These are phyloP conservation scores for Clarkia xantiana DNA, from an alignment of 345 rosid species.

Conservation along the genomic window DNA sequence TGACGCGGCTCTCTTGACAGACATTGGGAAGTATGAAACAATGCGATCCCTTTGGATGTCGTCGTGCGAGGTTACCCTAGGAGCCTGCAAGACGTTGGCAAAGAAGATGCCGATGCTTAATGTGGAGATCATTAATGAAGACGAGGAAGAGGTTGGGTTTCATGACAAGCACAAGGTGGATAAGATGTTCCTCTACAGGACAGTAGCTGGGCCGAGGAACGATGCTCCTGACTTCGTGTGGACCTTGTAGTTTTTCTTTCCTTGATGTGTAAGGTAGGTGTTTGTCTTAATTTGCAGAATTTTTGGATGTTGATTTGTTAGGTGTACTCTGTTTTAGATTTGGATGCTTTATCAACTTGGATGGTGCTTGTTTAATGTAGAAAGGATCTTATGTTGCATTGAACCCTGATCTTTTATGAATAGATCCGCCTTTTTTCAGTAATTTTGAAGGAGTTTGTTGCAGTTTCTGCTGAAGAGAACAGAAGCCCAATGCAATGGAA, in stretches of 20 bases:
- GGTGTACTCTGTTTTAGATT: too few species aligned
- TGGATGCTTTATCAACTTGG: conserved; percentile 12
- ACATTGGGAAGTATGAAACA: conserved; percentile 82
- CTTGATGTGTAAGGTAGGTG: too few species aligned
- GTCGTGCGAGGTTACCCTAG: conserved; percentile 82
- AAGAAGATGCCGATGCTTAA: conserved; percentile 57
- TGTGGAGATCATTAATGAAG: conserved; percentile 75
- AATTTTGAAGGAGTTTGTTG: too few species aligned
- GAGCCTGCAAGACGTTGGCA: conserved; percentile 71
- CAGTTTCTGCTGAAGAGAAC: too few species aligned
- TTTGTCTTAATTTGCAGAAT: too few species aligned
- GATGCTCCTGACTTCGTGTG: conserved; percentile 69
- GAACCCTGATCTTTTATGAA: conserved; percentile 11
- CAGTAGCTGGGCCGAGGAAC: conserved; percentile 57
- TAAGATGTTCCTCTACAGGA: conserved; percentile 75
- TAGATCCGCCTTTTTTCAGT: background rate
- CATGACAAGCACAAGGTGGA: conserved; percentile 44
- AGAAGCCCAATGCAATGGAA: too few species aligned
- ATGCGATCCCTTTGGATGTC: conserved; percentile 99
- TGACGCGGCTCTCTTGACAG: conserved; percentile 62
- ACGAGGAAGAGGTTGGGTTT: conserved; percentile 13
- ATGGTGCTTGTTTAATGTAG: conserved; percentile 20
- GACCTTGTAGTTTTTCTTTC: too few species aligned
- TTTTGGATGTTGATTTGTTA: too few species aligned
- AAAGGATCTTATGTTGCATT: conserved; percentile 10